Percentiles rank a stretch among this genome's conserved stretches.
Evolutionary conservation across 139 green algal species (phyloP).

Genomic region (Picochlorum sp.): DNA sequence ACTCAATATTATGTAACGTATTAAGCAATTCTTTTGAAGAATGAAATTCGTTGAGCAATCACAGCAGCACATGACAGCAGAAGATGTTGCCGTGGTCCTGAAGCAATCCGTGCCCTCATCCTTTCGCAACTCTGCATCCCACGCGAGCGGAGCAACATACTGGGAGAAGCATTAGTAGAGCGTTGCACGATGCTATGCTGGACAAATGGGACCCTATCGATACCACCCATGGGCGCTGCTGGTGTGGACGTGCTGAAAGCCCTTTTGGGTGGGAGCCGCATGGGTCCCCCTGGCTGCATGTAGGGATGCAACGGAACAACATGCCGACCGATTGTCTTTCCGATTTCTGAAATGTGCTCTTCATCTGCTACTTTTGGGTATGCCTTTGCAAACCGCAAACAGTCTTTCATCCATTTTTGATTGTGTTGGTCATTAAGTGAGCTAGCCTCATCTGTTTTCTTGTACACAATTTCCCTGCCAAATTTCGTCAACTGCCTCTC

Average conservation of each 20-base stretch:
- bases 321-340: background rate
- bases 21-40: too few relatives aligned
- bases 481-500: slow-evolving; percentile 24
- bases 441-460: background rate
- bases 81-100: too few relatives aligned
- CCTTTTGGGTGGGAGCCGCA: background rate
- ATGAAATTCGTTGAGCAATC: too few relatives aligned
- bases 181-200: too few relatives aligned
- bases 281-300: background rate
- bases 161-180: too few relatives aligned
- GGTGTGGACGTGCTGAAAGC: background rate
- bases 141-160: too few relatives aligned
- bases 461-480: slow-evolving; percentile 28
- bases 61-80: too few relatives aligned
- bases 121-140: too few relatives aligned
- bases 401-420: slow-evolving; percentile 14
- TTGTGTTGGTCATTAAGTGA: background rate
- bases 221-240: too few relatives aligned
- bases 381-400: slow-evolving; percentile 7
- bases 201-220: too few relatives aligned
- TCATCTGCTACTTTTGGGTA: slow-evolving; percentile 15
- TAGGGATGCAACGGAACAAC: slow-evolving; percentile 24
- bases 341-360: background rate
- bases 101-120: too few relatives aligned
- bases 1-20: too few relatives aligned